Conservation (phyloP, 306 rosid species). For the Acacia confusa region DNA sequence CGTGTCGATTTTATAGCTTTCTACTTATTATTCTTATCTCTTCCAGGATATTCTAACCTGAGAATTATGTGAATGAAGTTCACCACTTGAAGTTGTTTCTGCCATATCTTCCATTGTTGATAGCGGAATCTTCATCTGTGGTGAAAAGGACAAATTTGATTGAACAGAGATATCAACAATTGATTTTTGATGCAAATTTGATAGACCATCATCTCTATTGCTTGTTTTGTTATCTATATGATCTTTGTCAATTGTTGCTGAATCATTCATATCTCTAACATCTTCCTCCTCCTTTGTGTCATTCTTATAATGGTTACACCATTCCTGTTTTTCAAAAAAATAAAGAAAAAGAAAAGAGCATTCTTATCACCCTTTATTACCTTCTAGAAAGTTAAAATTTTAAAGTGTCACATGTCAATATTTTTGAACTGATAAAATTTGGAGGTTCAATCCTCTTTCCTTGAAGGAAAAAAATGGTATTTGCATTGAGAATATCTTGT, state of each 20-base stretch:
- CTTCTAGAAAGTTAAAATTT: background rate
- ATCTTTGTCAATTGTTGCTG: slow-evolving; percentile 22
- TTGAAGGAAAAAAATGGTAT: background rate
- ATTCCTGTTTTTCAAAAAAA: slow-evolving; percentile 32
- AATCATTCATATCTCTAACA: slow-evolving; percentile 21
- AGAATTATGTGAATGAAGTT: slow-evolving; percentile 14
- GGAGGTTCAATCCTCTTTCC: background rate
- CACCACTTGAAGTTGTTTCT: slow-evolving; percentile 29
- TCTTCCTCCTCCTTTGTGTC: slow-evolving; percentile 22
- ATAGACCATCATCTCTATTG: slow-evolving; percentile 30
- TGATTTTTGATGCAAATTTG: slow-evolving; percentile 33
- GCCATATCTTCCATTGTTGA: slow-evolving; percentile 18
- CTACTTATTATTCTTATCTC: background rate
- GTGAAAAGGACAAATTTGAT: slow-evolving; percentile 42
- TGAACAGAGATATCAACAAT: background rate
- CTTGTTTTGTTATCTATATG: slow-evolving; percentile 26
- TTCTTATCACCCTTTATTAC: background rate
- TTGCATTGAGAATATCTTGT: background rate
- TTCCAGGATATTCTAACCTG: slow-evolving; percentile 40
- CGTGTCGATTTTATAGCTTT: background rate
- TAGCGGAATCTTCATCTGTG: slow-evolving; percentile 36
- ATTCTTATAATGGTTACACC: slow-evolving; percentile 28
- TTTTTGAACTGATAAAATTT: background rate
- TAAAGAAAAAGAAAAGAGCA: background rate
- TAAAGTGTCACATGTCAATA: too few relatives aligned